A percentile compares a stretch with the other conserved stretches of the same genome.
Evolutionary conservation across 208 protist genomes (phyloP).

Genomic region (Crithidia mellificae): DNA sequence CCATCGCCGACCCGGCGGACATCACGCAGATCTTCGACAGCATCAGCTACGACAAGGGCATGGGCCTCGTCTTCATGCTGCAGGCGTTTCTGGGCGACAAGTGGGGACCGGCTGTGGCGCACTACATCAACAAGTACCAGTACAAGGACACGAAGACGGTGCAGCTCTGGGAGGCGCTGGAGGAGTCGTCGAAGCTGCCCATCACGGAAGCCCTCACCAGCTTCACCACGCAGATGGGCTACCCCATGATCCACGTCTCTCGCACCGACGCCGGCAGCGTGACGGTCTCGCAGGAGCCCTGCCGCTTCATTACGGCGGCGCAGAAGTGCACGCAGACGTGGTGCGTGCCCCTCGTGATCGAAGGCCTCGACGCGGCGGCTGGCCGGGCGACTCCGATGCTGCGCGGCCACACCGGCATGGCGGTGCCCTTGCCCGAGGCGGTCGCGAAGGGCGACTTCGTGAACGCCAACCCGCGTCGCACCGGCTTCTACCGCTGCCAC

Average conservation of each 20-base stretch:
- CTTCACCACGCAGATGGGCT: slow-evolving; percentile 94
- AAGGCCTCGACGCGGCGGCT: slow-evolving; percentile 30
- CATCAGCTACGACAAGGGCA: slow-evolving; percentile 97
- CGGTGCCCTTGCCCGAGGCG: slow-evolving; percentile 45
- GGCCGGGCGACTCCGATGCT: slow-evolving; percentile 56
- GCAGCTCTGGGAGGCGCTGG: slow-evolving; percentile 94
- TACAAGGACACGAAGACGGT: slow-evolving; percentile 93
- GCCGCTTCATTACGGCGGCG: slow-evolving; percentile 47
- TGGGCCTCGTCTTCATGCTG: slow-evolving; percentile 94
- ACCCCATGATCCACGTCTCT: slow-evolving; percentile 87
- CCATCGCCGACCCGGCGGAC: slow-evolving; percentile 86
- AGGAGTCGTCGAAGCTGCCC: slow-evolving; percentile 79
- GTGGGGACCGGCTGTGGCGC: slow-evolving; percentile 86
- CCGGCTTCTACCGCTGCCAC: slow-evolving; percentile 85
- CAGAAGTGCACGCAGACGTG: slow-evolving; percentile 42
- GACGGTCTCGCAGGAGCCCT: slow-evolving; percentile 53
- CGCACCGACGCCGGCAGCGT: slow-evolving; percentile 19
- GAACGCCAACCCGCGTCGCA: slow-evolving; percentile 75
- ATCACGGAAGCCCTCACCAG: slow-evolving; percentile 87
- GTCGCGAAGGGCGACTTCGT: slow-evolving; percentile 36
- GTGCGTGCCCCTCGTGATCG: slow-evolving; percentile 76
- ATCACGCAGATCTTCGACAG: slow-evolving; percentile 98
- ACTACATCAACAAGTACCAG: slow-evolving; percentile 92
- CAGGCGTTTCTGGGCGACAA: slow-evolving; percentile 85
- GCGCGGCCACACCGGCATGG: slow-evolving; percentile 40